Base-by-base conservation (phyloP, 1,284 basidiomycete species). In the Coniophora puteana region DNA sequence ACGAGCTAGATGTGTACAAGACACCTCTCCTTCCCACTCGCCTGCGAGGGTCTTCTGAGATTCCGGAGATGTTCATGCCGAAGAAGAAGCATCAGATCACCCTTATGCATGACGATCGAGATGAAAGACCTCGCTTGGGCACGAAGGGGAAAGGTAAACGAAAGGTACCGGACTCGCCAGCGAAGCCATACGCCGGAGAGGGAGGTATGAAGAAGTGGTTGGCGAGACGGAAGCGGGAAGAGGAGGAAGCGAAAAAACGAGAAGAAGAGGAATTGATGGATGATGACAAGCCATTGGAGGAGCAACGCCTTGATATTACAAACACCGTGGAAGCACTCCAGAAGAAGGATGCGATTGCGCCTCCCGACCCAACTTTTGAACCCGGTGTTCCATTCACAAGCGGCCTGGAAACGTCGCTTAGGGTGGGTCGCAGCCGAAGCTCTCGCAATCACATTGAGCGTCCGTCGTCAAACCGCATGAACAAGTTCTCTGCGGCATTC, bases 181-280 rank as follows among this genome's bases (percentile, higher is more conserved):
- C 42, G 16, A 80, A 88, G 52, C 84, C 84, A 4, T 88, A 88
- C 51, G 78, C 83, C 1, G 83, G 83, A 5, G 74, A 76, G 47
- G 81, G 83, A 35, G 82, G 83, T 1, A 76, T 85, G 72, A 84
- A 81, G 66, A 88, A 81, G 53, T 61, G 86, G 58, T 59, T 89
- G 28, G 78, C 80, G 24, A 72, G 74, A 47, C 63, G 71, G 34
- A 63, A 63, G 51, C 54, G 53, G 38, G 74, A 58, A 36, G 61
- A 66, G 44, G 58, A 61, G 47, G 60, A 63, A 35, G 53, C 40
- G 1, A 51, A 41, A 21, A 54, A 53, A 36, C 53, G 27, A 41
- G 61, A 65, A 36, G 48, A 42, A 44, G 52, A 60, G n/a, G 53
- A 60, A 24, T 54, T 59, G 5, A 63, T 65, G 58, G 26, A 41